Evolutionary conservation across 2,329 filamentous ascomycete genomes (phyloP), one percentile per base, ranked within the genome.

Genomic region (Alternaria sp.): DNA sequence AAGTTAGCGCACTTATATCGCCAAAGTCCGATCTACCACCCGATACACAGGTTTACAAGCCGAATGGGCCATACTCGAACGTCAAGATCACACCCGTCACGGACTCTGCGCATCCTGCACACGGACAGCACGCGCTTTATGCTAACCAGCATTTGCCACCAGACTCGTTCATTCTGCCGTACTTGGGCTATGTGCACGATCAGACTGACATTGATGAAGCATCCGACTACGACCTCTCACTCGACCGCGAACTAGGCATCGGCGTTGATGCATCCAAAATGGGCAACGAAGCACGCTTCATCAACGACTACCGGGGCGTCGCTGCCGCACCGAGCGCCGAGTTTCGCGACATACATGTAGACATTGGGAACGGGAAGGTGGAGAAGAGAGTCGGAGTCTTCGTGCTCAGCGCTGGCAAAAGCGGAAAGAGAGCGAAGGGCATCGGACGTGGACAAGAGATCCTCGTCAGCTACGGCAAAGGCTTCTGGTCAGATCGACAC

Each of bases 281-380:
- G 65, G 85, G 85, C 26, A 86, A 86, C 66, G 84, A 86, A 67
- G 81, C 83, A 5, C 77, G 85, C 46, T 86, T 85, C 66, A 81
- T 84, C 63, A 87, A 87, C 65, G 85, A 87, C 70, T 87, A 86
- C 70, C 80, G 85, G 59, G 83, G 85, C 17, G 78, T 86, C 9
- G 74, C 78, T 3, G 62, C 71, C 1, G 69, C 69, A n/a, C 79
- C 81, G 9, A 81, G 79, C 61, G 81, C 81, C 28, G 82, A 83
- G 61, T 84, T 83, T 59, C 74, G 79, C 23, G 81, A 83, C 52
- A 74, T 80, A 23, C 75, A 76, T 55, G 71, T 82, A 69, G 71
- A 81, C 62, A 45, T 80, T 44, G 71, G 72, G 10, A 65, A 77
- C 63, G 78, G 77, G 30, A 77, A 76, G 32, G 79, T 79, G 66